phyloP scores from a whole-genome alignment of 2,329 filamentous ascomycete species.

The Epichloe sibirici region DNA sequence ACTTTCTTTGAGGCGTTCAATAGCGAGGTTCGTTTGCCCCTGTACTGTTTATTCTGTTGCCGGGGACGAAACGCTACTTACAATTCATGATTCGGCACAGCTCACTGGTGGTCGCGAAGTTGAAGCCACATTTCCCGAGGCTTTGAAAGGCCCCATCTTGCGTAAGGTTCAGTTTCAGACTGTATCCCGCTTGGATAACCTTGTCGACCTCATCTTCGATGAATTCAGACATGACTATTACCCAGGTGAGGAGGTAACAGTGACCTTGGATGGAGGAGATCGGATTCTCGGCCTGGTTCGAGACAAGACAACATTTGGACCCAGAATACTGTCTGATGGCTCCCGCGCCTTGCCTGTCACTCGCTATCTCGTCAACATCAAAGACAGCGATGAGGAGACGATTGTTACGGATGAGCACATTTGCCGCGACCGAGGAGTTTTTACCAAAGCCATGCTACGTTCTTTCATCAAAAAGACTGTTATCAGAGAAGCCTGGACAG shows the following conservation, averaged over 20 bases:
- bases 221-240: conserved; percentile 87
- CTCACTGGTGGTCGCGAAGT: conserved; percentile 75
- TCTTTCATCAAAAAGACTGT: conserved; percentile 94
- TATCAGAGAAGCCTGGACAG: conserved; percentile 83
- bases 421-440: conserved; percentile 75
- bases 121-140: conserved; percentile 82
- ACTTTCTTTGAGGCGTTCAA: conserved; percentile 87
- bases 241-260: conserved; percentile 72
- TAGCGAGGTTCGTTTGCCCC: conserved; percentile 57
- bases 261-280: conserved; percentile 57
- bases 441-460: conserved; percentile 86
- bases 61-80: not conserved
- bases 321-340: conserved; percentile 49
- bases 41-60: not conserved
- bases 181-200: conserved; percentile 75
- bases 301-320: conserved; percentile 71
- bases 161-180: conserved; percentile 86
- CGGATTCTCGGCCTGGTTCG: conserved; percentile 63
- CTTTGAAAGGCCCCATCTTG: conserved; percentile 80
- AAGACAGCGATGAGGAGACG: conserved; percentile 59
- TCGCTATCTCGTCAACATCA: conserved; percentile 68
- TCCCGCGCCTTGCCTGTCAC: conserved; percentile 58
- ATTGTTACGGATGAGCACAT: conserved; percentile 74
- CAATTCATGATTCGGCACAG: conserved; percentile 27
- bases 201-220: conserved; percentile 55